phyloP scores from a whole-genome alignment of 1,284 basidiomycete species.

The Leccinum subrobustum region DNA sequence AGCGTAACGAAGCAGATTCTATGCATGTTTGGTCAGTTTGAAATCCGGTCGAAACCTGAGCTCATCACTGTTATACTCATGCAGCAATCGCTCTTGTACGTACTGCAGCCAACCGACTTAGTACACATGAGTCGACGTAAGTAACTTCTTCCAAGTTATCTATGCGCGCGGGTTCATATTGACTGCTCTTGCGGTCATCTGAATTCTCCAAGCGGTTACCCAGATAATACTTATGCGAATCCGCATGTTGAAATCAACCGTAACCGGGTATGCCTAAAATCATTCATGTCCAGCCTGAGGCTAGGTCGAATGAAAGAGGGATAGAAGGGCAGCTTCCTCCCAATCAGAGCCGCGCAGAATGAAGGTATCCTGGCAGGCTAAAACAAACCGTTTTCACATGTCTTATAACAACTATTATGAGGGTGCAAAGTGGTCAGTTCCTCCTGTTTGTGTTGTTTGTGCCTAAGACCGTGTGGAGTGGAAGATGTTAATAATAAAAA shows the following conservation, averaged over 20 bases:
- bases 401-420: too few species aligned
- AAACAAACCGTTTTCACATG: too few species aligned
- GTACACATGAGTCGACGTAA: neutral
- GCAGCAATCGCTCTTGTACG: neutral
- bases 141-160: neutral
- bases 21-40: neutral
- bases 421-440: too few species aligned
- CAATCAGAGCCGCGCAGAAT: too few species aligned
- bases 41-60: neutral
- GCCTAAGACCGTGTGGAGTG: too few species aligned
- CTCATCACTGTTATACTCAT: neutral
- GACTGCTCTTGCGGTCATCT: neutral
- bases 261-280: too few species aligned
- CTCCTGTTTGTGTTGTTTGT: too few species aligned
- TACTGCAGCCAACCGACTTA: neutral
- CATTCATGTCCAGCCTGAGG: too few species aligned
- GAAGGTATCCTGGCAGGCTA: too few species aligned
- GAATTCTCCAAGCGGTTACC: neutral
- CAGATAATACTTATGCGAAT: neutral
- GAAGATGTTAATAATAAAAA: too few species aligned
- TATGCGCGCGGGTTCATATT: neutral
- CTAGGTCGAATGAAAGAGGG: too few species aligned
- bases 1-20: neutral
- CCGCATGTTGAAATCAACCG: neutral
- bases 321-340: too few species aligned